Evolutionary conservation across 306 rosid species (phyloP).

Genomic region (Styphnolobium japonicum): DNA sequence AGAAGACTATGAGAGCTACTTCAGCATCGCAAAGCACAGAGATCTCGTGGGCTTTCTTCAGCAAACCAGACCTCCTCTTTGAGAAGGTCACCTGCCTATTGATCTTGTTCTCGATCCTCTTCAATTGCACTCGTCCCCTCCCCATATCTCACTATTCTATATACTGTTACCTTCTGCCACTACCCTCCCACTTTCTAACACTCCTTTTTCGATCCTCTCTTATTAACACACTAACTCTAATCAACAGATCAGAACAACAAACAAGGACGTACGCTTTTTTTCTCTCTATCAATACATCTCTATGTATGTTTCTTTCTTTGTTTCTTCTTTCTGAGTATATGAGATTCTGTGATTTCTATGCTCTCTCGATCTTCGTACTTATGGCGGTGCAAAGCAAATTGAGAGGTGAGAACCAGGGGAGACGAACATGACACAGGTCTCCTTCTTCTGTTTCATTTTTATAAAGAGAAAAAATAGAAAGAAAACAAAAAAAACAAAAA

Average conservation of each 20-base stretch:
- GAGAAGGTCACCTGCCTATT: slow-evolving; percentile 87
- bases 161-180: too few relatives aligned
- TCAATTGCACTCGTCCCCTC: slow-evolving; percentile 82
- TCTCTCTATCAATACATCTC: too few relatives aligned
- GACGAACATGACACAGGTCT: neutral
- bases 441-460: neutral
- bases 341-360: neutral
- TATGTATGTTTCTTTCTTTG: neutral
- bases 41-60: slow-evolving; percentile 85
- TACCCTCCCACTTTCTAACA: neutral
- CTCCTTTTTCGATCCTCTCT: neutral
- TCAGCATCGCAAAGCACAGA: slow-evolving; percentile 93
- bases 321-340: neutral
- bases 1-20: slow-evolving; percentile 78
- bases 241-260: neutral
- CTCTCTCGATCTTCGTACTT: neutral
- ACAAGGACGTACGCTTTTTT: neutral
- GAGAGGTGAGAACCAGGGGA: neutral
- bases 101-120: slow-evolving; percentile 89
- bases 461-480: neutral
- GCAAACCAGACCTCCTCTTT: slow-evolving; percentile 68
- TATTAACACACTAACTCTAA: neutral
- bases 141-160: slow-evolving; percentile 42
- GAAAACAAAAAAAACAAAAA: neutral
- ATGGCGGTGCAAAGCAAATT: too few relatives aligned